Percentiles rank a stretch among this genome's conserved stretches.
These are phyloP conservation scores for Drosera capensis DNA, from an alignment of 148 eudicot genomes.

Conservation along the genomic window DNA sequence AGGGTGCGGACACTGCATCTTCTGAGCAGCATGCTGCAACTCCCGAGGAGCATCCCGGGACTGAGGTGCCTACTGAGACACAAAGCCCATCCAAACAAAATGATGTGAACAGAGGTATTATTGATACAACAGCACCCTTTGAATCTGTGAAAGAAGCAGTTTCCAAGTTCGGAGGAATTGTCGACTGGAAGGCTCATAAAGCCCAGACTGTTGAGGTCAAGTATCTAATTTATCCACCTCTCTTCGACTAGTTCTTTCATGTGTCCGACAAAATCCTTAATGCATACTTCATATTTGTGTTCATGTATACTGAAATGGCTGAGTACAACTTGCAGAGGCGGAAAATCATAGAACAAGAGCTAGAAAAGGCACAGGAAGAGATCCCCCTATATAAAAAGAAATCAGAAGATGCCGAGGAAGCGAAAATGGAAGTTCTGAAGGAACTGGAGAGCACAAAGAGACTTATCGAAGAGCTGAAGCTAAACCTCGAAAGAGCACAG, in stretches of 20 bases:
- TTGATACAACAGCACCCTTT: slow-evolving; percentile 88
- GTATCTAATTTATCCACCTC: background rate
- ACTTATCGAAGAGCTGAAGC: slow-evolving; percentile 73
- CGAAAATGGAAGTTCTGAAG: slow-evolving; percentile 40
- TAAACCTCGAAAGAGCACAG: slow-evolving; percentile 75
- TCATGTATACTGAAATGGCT: too few relatives aligned
- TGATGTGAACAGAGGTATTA: slow-evolving; percentile 16
- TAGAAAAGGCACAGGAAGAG: slow-evolving; percentile 55
- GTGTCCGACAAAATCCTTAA: background rate
- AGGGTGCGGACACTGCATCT: too few relatives aligned
- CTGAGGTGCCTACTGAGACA: slow-evolving; percentile 6
- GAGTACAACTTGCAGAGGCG: slow-evolving; percentile 32
- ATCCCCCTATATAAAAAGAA: slow-evolving; percentile 57
- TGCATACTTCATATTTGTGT: background rate
- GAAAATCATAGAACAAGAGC: slow-evolving; percentile 53
- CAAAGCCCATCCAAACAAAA: slow-evolving; percentile 17
- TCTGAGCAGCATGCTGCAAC: background rate
- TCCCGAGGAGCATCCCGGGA: background rate
- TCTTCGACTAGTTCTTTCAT: background rate
- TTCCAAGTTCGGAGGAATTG: slow-evolving; percentile 91
- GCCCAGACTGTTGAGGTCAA: slow-evolving; percentile 83
- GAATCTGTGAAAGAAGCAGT: slow-evolving; percentile 96
- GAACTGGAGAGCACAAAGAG: slow-evolving; percentile 82
- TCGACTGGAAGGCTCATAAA: slow-evolving; percentile 97
- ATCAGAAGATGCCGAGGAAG: slow-evolving; percentile 68